Base-by-base conservation (phyloP, 352 stramenopile genomes). In the Aphanomyces cochlioides region DNA sequence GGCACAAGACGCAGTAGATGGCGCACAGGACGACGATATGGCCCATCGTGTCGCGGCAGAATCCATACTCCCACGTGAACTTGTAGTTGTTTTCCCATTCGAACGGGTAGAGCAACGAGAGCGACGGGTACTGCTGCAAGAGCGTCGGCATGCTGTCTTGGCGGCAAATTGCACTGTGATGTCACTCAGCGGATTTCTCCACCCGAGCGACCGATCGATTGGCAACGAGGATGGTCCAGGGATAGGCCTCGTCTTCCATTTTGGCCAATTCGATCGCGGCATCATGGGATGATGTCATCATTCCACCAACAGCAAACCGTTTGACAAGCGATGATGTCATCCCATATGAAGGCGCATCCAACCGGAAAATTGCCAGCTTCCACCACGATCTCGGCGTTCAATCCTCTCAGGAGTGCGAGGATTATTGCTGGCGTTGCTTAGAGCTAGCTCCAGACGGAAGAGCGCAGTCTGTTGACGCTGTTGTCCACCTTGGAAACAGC, bases 11-110 rank as follows among this genome's bases (percentile, higher is more conserved):
- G 41, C 84, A 75, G 78, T 96, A 96, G 58, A 69, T 73, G 36
- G 75, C 83, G 70, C 82, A 91, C 17, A 93, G 68, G 50, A 75
- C 69, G 45, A 95, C 67, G 12, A 77, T 83, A 66, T 89, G 75
- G 38, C 65, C 72, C 47, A 93, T 76, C 37, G 85, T 89, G 50
- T 90, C 73, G 53, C 78, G 79, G 73, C 84, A 92, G 69, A 90
- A 93, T 39, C 74, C 68, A 17, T 81, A 77, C 66, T 91, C 57
- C 85, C 82, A 90, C 56, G 85, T 82, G 45, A 91, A 79, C 66
- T 79, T 83, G 77, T 78, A 93, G 17, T 89, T 73, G 74, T 82
- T 85, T 73, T 93, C 85, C 76, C 83, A 90, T 65, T 91, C 77
- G 65, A 77, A 88, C 56, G 82, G 80, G 73, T 86, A 92, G 58